Conservation (phyloP, 176 grass and related monocot species). For the Aegilops longissima region DNA sequence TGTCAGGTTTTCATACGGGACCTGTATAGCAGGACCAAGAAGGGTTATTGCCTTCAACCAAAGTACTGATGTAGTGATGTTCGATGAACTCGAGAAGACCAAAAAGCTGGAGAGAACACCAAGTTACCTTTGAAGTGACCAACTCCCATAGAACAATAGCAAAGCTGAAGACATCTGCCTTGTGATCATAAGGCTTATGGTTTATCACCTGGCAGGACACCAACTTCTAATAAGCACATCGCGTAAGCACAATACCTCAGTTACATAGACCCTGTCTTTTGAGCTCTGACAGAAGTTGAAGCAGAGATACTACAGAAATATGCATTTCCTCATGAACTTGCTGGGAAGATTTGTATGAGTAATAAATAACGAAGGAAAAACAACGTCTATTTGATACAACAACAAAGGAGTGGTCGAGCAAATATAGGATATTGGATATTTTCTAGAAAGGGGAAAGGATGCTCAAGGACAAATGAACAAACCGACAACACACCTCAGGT, state of each 20-base stretch:
- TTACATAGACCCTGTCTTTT: background rate
- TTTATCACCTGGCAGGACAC: slow-evolving; percentile 78
- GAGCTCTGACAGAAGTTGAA: too few species aligned
- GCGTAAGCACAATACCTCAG: background rate
- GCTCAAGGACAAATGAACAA: background rate
- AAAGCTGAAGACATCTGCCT: slow-evolving; percentile 94
- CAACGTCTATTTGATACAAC: too few species aligned
- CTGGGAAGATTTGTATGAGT: background rate
- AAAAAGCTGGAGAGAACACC: background rate
- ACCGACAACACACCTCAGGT: slow-evolving; percentile 68
- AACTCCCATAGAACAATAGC: slow-evolving; percentile 92
- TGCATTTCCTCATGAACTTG: background rate
- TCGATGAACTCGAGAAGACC: background rate
- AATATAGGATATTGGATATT: background rate
- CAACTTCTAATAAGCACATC: slow-evolving; percentile 13
- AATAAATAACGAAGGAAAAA: background rate
- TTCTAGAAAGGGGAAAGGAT: background rate
- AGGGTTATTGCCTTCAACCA: background rate
- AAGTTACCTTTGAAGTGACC: slow-evolving; percentile 75
- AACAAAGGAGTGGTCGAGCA: background rate
- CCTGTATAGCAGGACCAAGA: slow-evolving; percentile 49
- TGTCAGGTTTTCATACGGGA: slow-evolving; percentile 83
- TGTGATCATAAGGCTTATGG: slow-evolving; percentile 76
- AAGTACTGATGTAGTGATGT: background rate
- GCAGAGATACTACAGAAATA: background rate